Conservation (phyloP, 495 filamentous ascomycete species). For the Podospora pseudoanserina region DNA sequence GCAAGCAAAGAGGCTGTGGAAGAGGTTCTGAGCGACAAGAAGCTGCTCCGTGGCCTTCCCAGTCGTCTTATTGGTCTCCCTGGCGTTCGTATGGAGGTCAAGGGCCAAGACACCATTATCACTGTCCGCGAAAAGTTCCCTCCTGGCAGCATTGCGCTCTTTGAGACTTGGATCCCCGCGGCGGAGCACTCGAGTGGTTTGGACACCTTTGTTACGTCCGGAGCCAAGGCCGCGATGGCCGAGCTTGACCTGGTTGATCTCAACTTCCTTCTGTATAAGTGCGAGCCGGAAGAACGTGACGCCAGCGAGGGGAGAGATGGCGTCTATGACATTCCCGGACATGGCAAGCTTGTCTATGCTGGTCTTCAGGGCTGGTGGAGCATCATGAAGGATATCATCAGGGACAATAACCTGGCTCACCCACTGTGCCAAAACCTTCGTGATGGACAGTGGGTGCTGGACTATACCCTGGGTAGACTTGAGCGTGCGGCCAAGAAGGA, state of each 20-base stretch:
- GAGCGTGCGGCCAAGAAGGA: conserved; percentile 63
- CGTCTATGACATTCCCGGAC: conserved; percentile 76
- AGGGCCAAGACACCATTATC: conserved; percentile 69
- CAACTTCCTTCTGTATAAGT: conserved; percentile 88
- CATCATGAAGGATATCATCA: conserved; percentile 76
- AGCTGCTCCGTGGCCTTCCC: conserved; percentile 72
- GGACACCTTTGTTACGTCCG: conserved; percentile 77
- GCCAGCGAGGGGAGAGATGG: conserved; percentile 76
- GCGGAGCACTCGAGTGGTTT: conserved; percentile 75
- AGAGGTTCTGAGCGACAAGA: conserved; percentile 62
- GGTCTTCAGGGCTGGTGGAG: conserved; percentile 99
- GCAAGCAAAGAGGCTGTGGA: conserved; percentile 59
- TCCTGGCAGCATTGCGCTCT: conserved; percentile 89
- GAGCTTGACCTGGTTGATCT: conserved; percentile 72
- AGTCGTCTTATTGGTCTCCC: conserved; percentile 71
- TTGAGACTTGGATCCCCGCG: conserved; percentile 89
- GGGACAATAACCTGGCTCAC: conserved; percentile 87
- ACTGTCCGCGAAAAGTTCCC: conserved; percentile 77
- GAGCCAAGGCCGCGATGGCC: conserved; percentile 74
- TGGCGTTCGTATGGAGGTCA: conserved; percentile 63
- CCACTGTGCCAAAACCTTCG: conserved; percentile 89
- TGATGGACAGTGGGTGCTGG: conserved; percentile 89
- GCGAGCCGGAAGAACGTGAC: conserved; percentile 87
- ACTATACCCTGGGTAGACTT: conserved; percentile 77
- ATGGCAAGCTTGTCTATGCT: conserved; percentile 86